Evolutionary conservation across 345 rosid genomes (phyloP), one percentile per base, ranked within the genome.

Genomic region (Arabidopsis arenosa): DNA sequence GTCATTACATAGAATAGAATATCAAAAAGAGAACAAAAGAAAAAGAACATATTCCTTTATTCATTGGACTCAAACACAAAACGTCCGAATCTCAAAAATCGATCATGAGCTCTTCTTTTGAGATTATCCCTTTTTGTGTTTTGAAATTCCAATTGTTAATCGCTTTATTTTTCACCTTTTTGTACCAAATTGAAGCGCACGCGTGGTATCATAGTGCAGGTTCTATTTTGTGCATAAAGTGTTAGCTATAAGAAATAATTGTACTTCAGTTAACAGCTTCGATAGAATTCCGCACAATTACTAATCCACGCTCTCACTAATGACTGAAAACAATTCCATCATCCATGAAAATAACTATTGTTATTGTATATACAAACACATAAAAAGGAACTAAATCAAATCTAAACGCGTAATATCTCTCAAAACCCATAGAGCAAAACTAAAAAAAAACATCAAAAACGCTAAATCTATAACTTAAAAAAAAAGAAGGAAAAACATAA

Each of bases 101-200:
- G 65, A 62, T 70, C 51, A 78, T 72, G 45, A 75, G 58, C 79
- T 76, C 75, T 76, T 37, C 79, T 76, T 68, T 32, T 49, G 7
- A 7, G 68, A 28, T 23, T 23, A 61, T 66, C 68, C 36, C 45
- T 49, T 18, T 66, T 12, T 49, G 18, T 60, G 49, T 51, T 66
- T 59, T 67, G 51, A 51, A 51, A 75, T 60, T 41, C 68, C 63
- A 60, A 18, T 68, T 53, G 69, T 43, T 40, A 15, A n/a, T 75
- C 21, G 9, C 79, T 75, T 68, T 75, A 41, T 0, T 14, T 43
- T 45, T 66, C 43, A 23, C 26, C 21, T 49, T 59, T 66, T 32
- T 26, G 18, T 64, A 56, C 43, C 48, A 64, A 2, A 9, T 17
- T 37, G 41, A 75, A 59, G 7, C 74, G 62, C 79, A 75, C 74